Evolutionary conservation across 176 grass and related monocot species (phyloP), one percentile per base, ranked within the genome.

Genomic region (Bromus sterilis): DNA sequence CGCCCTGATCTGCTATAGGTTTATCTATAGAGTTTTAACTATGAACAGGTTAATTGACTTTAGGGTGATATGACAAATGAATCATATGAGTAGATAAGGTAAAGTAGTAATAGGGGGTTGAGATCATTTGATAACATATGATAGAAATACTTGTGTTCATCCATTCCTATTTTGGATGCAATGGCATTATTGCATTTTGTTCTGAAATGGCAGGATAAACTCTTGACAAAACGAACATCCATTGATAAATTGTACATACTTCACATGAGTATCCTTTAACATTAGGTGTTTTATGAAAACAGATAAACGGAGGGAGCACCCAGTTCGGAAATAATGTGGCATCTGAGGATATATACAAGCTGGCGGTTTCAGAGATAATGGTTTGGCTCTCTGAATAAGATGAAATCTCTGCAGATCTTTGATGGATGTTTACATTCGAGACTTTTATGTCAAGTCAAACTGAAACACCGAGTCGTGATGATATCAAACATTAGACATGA

Each of bases 291-390:
- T 78, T 31, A 2, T 37, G 21, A 31, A 63, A 40, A 79, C 80
- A 97, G 93, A 70, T 89, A 36, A 78, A 42, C 23, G 69, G 35
- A 61, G 35, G 11, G 20, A 23, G 60, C 25, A 82, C 31, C 40
- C 67, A 26, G 9, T 26, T 79, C 7, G 49, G 20, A 13, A 74
- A 87, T n/a, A 70, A 55, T 20, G 14, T 74, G 61, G 49, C 62
- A 16, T 43, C 68, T 0, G 86, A 93, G 51, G 91, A 85, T 44
- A 87, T 75, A 46, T 93, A 85, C 48, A 87, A 89, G 75, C 63
- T 89, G 36, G 86, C 94, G 16, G 75, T 87, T 29, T 82, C 86
- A 0, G 94, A 93, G 83, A 91, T 97, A 33, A 85, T 93, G 53
- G 76, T 85, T 49, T 89, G 88, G 91, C 83, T 97, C 70, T 80